Base-by-base conservation (phyloP, 179 eudicot species). In the Corrigiola litoralis region DNA sequence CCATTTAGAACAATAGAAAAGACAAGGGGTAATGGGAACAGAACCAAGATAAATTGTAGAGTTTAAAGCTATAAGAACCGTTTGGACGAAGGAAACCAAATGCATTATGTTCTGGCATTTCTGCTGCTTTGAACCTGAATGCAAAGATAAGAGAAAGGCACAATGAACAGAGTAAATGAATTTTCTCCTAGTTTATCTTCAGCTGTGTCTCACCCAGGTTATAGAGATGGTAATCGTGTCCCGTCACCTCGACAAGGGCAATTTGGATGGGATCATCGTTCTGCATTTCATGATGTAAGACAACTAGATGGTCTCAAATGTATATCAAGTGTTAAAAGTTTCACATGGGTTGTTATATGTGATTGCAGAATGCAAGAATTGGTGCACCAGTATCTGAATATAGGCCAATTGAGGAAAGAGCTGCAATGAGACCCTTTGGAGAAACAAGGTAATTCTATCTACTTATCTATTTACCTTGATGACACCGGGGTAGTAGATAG, bases 361-460 rank as follows among this genome's bases (percentile, higher is more conserved):
- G 16, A 23, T 12, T 63, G 58, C 74, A 74, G 55, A 41, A 50
- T 10, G 28, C 61, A 16, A 25, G 73, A 29, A 31, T 29, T 56
- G 49, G 41, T 14, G 45, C 56, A 41, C 41, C 41, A 21, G 20
- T 9, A 27, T 16, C 49, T 10, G 48, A 38, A 11, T 44, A 74
- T n/a, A 48, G 66, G 51, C 66, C 70, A 10, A 49, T 58, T 5
- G 70, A 58, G 56, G 78, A 68, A 49, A 41, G 61, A 50, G n/a
- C 40, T 57, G 27, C 53, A 24, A 8, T 42, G 14, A 60, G 66
- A 41, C 70, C 78, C 27, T 63, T 20, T 11, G 16, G 66, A 41
- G 47, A 18, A 10, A 49, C 70, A 41, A 57, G 73, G 70, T 69
- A 65, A 23, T 25, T 23, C 20, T 24, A 14, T 37, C 0, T 25